These are phyloP conservation scores for Dactylonectria estremocensis DNA, from an alignment of 2,329 filamentous ascomycete species.

Conservation along the genomic window DNA sequence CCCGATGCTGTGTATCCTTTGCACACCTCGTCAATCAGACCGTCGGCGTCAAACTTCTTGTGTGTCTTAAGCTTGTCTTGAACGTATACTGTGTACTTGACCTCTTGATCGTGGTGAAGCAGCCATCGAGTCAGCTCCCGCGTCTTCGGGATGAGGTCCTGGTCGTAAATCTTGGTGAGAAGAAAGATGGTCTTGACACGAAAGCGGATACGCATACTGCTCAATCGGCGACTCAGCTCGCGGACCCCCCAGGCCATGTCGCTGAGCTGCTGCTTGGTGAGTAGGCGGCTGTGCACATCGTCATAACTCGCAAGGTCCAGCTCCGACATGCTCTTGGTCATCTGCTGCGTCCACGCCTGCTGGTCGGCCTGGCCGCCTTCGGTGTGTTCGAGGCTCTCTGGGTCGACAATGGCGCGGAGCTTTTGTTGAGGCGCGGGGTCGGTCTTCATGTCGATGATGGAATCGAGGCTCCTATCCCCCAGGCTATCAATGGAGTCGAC, in stretches of 20 bases:
- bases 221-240: constrained; percentile 88
- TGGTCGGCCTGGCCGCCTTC: constrained; percentile 71
- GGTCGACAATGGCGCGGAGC: constrained; percentile 56
- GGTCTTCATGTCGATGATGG: constrained; percentile 30
- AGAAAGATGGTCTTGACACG: constrained; percentile 88
- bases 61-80: constrained; percentile 82
- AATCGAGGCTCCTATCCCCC: constrained; percentile 38
- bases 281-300: constrained; percentile 75
- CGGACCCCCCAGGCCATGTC: constrained; percentile 98
- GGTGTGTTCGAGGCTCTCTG: constrained; percentile 57
- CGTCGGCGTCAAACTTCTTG: constrained; percentile 80
- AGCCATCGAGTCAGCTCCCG: constrained; percentile 86
- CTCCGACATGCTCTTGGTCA: constrained; percentile 61
- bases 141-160: constrained; percentile 82
- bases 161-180: constrained; percentile 92
- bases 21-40: constrained; percentile 75
- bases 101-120: constrained; percentile 77
- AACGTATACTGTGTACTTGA: constrained; percentile 84
- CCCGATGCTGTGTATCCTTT: constrained; percentile 58
- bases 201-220: constrained; percentile 86
- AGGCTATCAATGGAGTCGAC: constrained; percentile 34
- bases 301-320: constrained; percentile 56
- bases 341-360: constrained; percentile 66
- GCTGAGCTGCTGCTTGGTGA: constrained; percentile 94
- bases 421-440: constrained; percentile 42